Evolutionary conservation across 2,329 filamentous ascomycete genomes (phyloP).

Genomic region (Colletotrichum eremochloae): DNA sequence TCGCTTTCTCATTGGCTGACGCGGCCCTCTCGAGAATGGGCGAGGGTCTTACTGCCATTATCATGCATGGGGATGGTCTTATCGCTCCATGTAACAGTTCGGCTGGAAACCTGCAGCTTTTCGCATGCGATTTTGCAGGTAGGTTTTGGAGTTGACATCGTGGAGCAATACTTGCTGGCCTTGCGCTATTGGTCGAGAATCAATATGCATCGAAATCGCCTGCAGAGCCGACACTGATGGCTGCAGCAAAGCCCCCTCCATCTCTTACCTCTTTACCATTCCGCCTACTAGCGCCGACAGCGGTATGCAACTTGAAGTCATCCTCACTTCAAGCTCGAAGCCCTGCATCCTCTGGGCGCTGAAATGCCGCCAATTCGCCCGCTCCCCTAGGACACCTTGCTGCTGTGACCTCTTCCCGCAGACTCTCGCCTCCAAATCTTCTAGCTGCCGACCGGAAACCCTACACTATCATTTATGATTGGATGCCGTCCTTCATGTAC

Average conservation of each 20-base stretch:
- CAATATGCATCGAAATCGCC: background rate
- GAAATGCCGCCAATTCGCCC: conserved; percentile 4
- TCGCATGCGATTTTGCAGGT: conserved; percentile 17
- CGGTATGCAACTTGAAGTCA: conserved; percentile 33
- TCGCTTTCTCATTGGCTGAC: conserved; percentile 20
- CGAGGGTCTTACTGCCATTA: conserved; percentile 23
- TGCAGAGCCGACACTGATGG: conserved; percentile 23
- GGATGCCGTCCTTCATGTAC: conserved; percentile 3
- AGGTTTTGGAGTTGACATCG: conserved; percentile 15
- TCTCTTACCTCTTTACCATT: conserved; percentile 18
- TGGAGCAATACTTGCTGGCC: background rate
- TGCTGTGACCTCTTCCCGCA: conserved; percentile 3
- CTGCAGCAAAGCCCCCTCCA: conserved; percentile 24
- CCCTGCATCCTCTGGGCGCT: conserved; percentile 14
- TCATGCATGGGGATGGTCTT: conserved; percentile 31
- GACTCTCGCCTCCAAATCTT: conserved; percentile 18
- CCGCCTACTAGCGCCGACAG: background rate
- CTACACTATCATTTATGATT: conserved; percentile 2
- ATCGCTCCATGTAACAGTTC: conserved; percentile 21
- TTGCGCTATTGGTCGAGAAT: background rate
- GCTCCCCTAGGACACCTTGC: background rate
- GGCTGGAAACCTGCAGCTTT: conserved; percentile 23
- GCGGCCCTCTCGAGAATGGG: conserved; percentile 14
- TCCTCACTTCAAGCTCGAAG: conserved; percentile 22
- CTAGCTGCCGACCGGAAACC: conserved; percentile 3